Evolutionary conservation across 1,284 basidiomycete species (phyloP), one percentile per base, ranked within the genome.

Genomic region (Microbotryomycetes sp.): DNA sequence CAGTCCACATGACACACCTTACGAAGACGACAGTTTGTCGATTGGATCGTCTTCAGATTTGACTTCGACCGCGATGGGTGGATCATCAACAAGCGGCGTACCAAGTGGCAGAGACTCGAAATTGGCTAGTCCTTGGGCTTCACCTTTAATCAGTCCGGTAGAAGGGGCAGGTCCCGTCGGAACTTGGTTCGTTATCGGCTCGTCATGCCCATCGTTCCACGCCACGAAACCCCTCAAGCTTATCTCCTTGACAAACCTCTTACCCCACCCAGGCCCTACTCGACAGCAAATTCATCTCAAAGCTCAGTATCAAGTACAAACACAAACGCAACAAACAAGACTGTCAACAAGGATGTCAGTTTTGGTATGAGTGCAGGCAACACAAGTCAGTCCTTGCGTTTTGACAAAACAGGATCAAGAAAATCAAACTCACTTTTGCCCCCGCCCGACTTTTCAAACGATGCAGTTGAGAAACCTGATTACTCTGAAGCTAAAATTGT

Each of bases 401-500:
- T n/a, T n/a, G n/a, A n/a, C 15, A 46, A n/a, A 15, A n/a, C 15
- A n/a, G 15, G n/a, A 15, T 15, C 45, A 46, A 15, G n/a, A 46
- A 46, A 46, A 19, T 9, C 36, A 19, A 9, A 19, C 36, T 19
- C 36, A 42, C 36, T 9, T 42, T 42, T 19, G 9, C 36, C 12
- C 36, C 4, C 23, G 9, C 22, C 6, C n/a, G 15, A 14, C 16
- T 45, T 55, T 19, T 16, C 4, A 15, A 0, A 22, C 19, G 5
- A 6, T 9, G 51, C 68, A 89, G 92, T 94, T 48, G 88, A 89
- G 58, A 96, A 94, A 77, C 94, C 96, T 4, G 96, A 98, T 74
- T 97, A 97, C 72, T 94, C 91, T 3, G 92, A 97, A 73, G 90
- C 90, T 52, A 98, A 98, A 82, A 97, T 99, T 70, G 92, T 99